phyloP scores from a whole-genome alignment of 768 basidiomycete genomes.

The Phallus indusiatus region DNA sequence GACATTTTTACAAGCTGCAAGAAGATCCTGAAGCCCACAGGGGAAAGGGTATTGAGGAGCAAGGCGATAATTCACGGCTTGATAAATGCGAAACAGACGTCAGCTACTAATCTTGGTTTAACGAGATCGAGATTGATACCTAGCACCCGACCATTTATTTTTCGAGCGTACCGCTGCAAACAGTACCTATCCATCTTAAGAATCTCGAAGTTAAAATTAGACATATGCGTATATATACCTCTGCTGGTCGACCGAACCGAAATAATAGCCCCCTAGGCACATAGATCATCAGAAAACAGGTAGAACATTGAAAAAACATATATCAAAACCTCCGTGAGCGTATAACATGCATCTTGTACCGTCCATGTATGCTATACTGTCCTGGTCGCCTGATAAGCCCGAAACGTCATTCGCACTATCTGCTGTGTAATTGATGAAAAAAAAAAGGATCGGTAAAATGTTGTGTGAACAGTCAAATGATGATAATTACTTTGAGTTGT shows the following conservation, averaged over 20 bases:
- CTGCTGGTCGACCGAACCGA: conserved; percentile 76
- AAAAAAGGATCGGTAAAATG: background rate
- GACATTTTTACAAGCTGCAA: conserved; percentile 66
- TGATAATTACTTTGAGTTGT: conserved; percentile 17
- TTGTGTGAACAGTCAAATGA: conserved; percentile 18
- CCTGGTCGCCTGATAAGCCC: background rate
- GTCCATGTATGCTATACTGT: conserved; percentile 23
- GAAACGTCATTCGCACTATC: background rate
- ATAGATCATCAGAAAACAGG: background rate
- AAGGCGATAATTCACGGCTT: conserved; percentile 48
- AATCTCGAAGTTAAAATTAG: background rate
- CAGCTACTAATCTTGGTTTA: too few species aligned
- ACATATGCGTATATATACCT: conserved; percentile 24
- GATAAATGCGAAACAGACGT: background rate
- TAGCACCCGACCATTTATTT: conserved; percentile 86
- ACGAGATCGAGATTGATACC: background rate
- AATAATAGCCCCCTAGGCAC: conserved; percentile 48
- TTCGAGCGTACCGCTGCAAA: conserved; percentile 61
- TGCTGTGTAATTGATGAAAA: conserved; percentile 7
- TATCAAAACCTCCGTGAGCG: conserved; percentile 58
- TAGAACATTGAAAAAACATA: conserved; percentile 8
- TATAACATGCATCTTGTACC: conserved; percentile 37
- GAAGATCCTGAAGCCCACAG: conserved; percentile 77
- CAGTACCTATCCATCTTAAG: conserved; percentile 45
- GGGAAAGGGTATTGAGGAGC: conserved; percentile 98